Percentiles rank a stretch among this genome's conserved stretches.
These are phyloP conservation scores for Didymella lethalis DNA, from an alignment of 2,329 filamentous ascomycete genomes.

Conservation along the genomic window DNA sequence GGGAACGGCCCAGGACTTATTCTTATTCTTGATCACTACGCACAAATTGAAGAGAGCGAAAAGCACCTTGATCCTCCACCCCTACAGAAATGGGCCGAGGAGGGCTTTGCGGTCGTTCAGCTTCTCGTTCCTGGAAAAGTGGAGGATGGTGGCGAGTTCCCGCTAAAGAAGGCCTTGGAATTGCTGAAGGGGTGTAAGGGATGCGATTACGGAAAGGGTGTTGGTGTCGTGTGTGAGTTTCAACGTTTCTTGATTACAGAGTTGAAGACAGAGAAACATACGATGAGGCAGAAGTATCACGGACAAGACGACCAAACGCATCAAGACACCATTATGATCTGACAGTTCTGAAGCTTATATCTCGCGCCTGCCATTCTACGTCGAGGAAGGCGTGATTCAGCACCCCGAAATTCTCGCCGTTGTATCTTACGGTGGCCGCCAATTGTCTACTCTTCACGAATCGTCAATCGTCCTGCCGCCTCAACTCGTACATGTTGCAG, in stretches of 20 bases:
- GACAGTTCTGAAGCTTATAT: slow-evolving; percentile 40
- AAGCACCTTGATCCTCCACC: slow-evolving; percentile 62
- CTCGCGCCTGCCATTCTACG: slow-evolving; percentile 41
- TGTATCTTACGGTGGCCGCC: slow-evolving; percentile 42
- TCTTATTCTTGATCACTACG: slow-evolving; percentile 52
- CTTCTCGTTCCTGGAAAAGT: slow-evolving; percentile 51
- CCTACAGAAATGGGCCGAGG: slow-evolving; percentile 74
- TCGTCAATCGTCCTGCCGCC: slow-evolving; percentile 30
- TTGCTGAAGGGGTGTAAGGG: slow-evolving; percentile 32
- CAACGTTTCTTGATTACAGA: background rate
- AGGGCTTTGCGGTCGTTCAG: slow-evolving; percentile 70
- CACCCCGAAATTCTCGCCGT: slow-evolving; percentile 42
- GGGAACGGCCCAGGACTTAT: slow-evolving; percentile 60
- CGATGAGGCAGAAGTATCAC: background rate
- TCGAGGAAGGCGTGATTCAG: slow-evolving; percentile 39
- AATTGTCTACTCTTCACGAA: slow-evolving; percentile 37
- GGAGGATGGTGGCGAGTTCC: slow-evolving; percentile 46
- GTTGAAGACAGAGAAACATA: too few species aligned
- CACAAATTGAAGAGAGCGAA: slow-evolving; percentile 42
- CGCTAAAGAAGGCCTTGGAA: slow-evolving; percentile 39
- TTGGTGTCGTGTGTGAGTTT: slow-evolving; percentile 44
- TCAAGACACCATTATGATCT: background rate
- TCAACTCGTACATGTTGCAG: slow-evolving; percentile 43
- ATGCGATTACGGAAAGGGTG: slow-evolving; percentile 37
- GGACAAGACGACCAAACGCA: background rate